Evolutionary conservation across 208 protist genomes (phyloP).

Genomic region (Leptomonas pyrrhocoris): DNA sequence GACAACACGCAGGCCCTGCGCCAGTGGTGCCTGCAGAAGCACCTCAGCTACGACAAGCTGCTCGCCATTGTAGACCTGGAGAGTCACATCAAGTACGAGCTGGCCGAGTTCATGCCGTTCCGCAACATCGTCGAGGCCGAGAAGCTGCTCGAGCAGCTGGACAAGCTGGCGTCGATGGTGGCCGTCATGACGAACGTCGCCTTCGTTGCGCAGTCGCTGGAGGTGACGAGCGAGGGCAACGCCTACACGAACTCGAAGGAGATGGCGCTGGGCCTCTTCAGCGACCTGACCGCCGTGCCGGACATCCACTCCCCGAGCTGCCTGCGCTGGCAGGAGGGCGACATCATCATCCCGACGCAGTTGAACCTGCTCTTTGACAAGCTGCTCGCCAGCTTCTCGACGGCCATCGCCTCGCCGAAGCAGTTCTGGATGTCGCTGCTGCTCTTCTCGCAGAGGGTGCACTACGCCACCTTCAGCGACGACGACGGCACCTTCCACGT

Average conservation of each 20-base stretch:
- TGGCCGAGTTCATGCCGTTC: conserved; percentile 63
- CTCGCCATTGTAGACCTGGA: conserved; percentile 67
- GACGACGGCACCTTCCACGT: conserved; percentile 77
- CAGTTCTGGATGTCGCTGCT: conserved; percentile 79
- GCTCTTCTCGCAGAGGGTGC: conserved; percentile 57
- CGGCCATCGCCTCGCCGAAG: conserved; percentile 56
- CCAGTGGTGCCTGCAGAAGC: conserved; percentile 64
- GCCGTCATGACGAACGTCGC: conserved; percentile 65
- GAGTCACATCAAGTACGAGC: conserved; percentile 77
- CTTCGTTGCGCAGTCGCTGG: conserved; percentile 57
- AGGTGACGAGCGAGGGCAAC: conserved; percentile 75
- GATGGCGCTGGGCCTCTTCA: conserved; percentile 74
- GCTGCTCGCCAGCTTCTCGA: conserved; percentile 76
- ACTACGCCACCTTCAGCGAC: conserved; percentile 76
- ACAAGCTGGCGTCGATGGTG: conserved; percentile 60
- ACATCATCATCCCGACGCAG: conserved; percentile 72
- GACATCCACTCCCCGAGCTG: conserved; percentile 77
- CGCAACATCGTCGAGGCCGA: conserved; percentile 63
- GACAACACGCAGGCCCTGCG: conserved; percentile 50
- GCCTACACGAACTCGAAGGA: conserved; percentile 73
- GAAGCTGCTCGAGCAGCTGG: conserved; percentile 60
- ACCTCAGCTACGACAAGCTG: conserved; percentile 69
- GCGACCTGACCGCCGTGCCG: conserved; percentile 71
- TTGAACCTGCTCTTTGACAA: conserved; percentile 70
- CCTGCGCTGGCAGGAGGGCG: conserved; percentile 60